phyloP scores from a whole-genome alignment of 441 rosid species.

The Adansonia gregorii region DNA sequence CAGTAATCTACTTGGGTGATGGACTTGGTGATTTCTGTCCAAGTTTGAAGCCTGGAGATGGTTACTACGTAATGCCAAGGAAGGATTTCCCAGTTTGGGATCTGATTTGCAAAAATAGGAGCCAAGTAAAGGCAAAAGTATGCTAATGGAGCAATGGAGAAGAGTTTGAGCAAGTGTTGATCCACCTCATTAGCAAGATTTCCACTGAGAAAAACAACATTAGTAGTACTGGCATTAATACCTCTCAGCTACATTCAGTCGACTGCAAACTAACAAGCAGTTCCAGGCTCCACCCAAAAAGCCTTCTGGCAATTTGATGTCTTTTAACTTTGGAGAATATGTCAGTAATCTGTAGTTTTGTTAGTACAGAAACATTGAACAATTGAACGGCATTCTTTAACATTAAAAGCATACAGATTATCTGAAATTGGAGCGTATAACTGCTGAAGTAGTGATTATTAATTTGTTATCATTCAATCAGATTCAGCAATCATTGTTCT shows the following conservation, averaged over 20 bases:
- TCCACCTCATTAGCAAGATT: background rate
- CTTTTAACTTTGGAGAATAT: too few relatives aligned
- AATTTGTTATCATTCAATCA: too few relatives aligned
- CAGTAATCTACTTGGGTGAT: background rate
- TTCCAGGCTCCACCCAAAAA: constrained; percentile 36
- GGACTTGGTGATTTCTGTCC: background rate
- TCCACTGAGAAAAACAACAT: constrained; percentile 22
- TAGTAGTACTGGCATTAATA: background rate
- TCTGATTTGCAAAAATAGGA: background rate
- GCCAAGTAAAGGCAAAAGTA: background rate
- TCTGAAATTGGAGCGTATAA: too few relatives aligned
- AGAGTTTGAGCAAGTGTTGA: background rate
- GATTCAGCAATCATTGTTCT: too few relatives aligned
- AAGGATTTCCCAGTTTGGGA: background rate
- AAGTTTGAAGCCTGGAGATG: background rate
- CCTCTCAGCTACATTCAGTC: constrained; percentile 31
- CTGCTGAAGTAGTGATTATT: too few relatives aligned
- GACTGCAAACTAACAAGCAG: constrained; percentile 57
- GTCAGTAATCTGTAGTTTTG: too few relatives aligned
- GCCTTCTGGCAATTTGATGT: background rate
- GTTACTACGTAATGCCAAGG: background rate
- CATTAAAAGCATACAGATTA: too few relatives aligned
- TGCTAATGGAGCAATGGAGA: background rate
- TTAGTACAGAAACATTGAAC: too few relatives aligned
- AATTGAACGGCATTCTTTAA: too few relatives aligned